Evolutionary conservation across 192 early-diverging fungal genomes (phyloP).

Genomic region (Allomyces macrogynus): DNA sequence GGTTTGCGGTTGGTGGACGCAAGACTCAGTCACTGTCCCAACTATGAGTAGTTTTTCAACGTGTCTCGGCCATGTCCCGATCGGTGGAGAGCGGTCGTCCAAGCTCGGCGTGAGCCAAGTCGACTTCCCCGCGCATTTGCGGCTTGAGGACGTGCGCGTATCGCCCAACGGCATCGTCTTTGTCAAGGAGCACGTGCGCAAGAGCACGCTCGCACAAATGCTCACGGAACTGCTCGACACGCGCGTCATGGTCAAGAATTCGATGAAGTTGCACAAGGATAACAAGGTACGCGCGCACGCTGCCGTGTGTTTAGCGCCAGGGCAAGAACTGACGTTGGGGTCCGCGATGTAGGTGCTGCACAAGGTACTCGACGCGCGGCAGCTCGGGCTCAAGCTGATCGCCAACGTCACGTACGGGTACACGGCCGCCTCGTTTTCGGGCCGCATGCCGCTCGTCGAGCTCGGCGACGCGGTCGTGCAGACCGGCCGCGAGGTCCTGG

Average conservation of each 20-base stretch:
- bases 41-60: conserved; percentile 57
- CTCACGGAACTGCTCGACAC: conserved; percentile 72
- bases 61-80: conserved; percentile 37
- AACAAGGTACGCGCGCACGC: conserved; percentile 19
- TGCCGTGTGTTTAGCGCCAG: too few species aligned
- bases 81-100: neutral
- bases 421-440: conserved; percentile 59
- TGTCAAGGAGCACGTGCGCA: conserved; percentile 63
- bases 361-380: conserved; percentile 56
- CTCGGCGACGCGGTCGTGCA: conserved; percentile 83
- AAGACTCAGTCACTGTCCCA: neutral
- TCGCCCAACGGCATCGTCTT: conserved; percentile 75
- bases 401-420: conserved; percentile 90
- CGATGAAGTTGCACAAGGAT: conserved; percentile 50
- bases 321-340: too few species aligned
- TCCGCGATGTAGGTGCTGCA: conserved; percentile 22
- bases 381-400: conserved; percentile 71
- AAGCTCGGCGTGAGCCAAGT: neutral
- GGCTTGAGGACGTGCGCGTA: conserved; percentile 4
- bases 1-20: too few species aligned
- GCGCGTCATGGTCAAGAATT: conserved; percentile 68
- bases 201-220: conserved; percentile 62
- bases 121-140: too few species aligned
- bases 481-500: conserved; percentile 62
- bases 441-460: conserved; percentile 73